Percentiles rank a stretch among this genome's conserved stretches.
Evolutionary conservation across 371 early-diverging fungal species (phyloP).

Genomic region (Rhizoclosmatium hyalinum): DNA sequence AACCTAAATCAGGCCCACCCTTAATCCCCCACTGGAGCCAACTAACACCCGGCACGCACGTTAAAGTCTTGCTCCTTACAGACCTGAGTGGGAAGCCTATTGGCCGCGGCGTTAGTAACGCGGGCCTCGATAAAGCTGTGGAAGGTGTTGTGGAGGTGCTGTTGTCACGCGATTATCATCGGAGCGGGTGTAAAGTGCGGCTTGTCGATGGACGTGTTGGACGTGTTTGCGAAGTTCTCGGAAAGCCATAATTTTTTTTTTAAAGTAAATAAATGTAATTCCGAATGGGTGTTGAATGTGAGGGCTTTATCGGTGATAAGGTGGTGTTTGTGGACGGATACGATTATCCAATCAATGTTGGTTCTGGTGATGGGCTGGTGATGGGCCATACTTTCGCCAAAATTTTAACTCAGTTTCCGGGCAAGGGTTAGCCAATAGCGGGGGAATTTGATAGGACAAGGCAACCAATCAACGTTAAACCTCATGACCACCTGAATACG

Average conservation of each 20-base stretch:
- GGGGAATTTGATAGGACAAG: neutral
- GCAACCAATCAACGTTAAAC: too few species aligned
- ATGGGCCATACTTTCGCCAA: too few species aligned
- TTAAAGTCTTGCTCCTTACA: constrained; percentile 12
- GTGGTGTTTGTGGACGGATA: too few species aligned
- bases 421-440: neutral
- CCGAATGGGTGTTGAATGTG: too few species aligned
- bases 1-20: constrained; percentile 3
- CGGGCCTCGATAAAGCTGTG: constrained; percentile 19
- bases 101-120: constrained; percentile 18
- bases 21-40: constrained; percentile 27
- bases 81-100: constrained; percentile 24
- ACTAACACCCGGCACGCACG: constrained; percentile 18
- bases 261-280: too few species aligned
- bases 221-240: constrained; percentile 24
- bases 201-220: constrained; percentile 34
- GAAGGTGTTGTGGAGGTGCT: constrained; percentile 28
- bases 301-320: too few species aligned
- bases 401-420: too few species aligned
- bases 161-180: constrained; percentile 31
- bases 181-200: constrained; percentile 31
- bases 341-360: too few species aligned
- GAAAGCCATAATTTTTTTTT: neutral
- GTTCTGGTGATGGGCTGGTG: too few species aligned
- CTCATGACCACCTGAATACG: too few species aligned